A percentile compares a stretch with the other conserved stretches of the same genome.
Conservation (phyloP, 2,329 filamentous ascomycete species). For the Neonectria punicea region DNA sequence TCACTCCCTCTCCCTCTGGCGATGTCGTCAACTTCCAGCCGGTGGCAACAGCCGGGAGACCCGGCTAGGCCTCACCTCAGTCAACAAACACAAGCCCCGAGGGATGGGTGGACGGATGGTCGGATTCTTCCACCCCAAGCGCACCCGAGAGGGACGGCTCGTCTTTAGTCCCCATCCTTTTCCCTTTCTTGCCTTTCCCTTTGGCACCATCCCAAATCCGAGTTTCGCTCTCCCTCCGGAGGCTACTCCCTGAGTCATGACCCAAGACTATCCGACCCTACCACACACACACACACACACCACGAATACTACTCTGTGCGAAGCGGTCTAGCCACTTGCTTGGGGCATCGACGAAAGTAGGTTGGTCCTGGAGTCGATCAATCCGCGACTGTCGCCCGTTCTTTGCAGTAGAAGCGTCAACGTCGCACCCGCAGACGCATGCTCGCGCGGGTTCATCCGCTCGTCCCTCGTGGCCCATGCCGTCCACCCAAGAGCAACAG, state of each 20-base stretch:
- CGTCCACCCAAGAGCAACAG: neutral
- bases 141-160: constrained; percentile 23
- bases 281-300: neutral
- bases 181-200: neutral
- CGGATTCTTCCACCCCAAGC: neutral
- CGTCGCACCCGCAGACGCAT: constrained; percentile 5
- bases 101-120: neutral
- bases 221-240: constrained; percentile 1
- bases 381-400: neutral
- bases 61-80: constrained; percentile 5
- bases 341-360: neutral
- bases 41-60: constrained; percentile 20
- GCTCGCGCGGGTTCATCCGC: constrained; percentile 22
- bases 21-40: constrained; percentile 14
- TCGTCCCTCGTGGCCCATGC: constrained; percentile 12
- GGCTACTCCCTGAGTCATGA: constrained; percentile 17
- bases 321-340: neutral
- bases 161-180: neutral
- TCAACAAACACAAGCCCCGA: constrained; percentile 18
- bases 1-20: neutral
- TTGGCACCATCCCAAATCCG: neutral
- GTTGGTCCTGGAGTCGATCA: neutral
- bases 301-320: neutral
- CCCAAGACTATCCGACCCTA: neutral
- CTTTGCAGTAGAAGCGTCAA: constrained; percentile 6